Percentiles rank a stretch among this genome's conserved stretches.
Evolutionary conservation across 1,139 yeast species (phyloP).

Genomic region (Magnusiomyces paraingens): DNA sequence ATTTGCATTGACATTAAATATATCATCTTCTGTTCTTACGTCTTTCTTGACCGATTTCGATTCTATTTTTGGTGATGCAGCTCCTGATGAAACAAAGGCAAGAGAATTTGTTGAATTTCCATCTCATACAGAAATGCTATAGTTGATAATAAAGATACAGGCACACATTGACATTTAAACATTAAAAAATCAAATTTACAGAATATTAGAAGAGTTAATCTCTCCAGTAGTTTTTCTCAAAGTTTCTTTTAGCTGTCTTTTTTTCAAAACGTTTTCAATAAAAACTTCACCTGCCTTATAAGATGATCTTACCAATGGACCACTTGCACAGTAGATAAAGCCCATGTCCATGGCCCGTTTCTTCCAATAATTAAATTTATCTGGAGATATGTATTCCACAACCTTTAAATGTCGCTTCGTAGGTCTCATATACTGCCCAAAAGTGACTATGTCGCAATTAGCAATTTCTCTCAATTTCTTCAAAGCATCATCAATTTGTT

Average conservation of each 20-base stretch:
- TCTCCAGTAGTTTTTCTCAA: background rate
- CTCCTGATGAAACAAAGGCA: conserved; percentile 4
- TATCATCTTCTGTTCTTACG: conserved; percentile 59
- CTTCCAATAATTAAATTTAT: conserved; percentile 90
- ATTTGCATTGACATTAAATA: conserved; percentile 74
- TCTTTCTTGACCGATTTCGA: conserved; percentile 59
- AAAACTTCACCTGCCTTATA: conserved; percentile 98
- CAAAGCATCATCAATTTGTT: conserved; percentile 70
- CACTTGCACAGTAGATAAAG: conserved; percentile 92
- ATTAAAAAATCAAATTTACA: background rate
- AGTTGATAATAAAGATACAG: background rate
- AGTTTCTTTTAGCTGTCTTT: conserved; percentile 38
- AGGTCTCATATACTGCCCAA: conserved; percentile 99
- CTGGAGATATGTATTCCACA: conserved; percentile 92
- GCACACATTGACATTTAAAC: background rate
- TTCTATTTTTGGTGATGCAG: conserved; percentile 51
- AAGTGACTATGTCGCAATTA: conserved; percentile 86
- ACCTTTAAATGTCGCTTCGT: conserved; percentile 98
- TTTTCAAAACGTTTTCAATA: conserved; percentile 85
- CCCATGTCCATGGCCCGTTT: conserved; percentile 84
- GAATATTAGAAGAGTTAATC: background rate
- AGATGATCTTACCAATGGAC: conserved; percentile 92
- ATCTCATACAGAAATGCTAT: background rate
- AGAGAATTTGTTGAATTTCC: conserved; percentile 3
- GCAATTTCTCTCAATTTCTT: conserved; percentile 63